Evolutionary conservation across 306 rosid genomes (phyloP).

Genomic region (Pachyrhizus erosus): DNA sequence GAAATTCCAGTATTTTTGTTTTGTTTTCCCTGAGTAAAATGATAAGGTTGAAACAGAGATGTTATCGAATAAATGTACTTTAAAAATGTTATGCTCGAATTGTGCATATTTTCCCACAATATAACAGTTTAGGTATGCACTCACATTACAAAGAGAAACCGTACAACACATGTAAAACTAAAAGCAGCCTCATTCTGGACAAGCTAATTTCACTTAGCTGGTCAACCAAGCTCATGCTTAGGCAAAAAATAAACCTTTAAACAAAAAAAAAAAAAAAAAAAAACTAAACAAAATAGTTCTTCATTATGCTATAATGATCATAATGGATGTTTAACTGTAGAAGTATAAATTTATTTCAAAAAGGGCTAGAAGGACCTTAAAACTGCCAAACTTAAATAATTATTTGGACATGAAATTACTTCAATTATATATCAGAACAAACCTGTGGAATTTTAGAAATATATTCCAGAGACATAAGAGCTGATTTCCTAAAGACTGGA

Average conservation of each 20-base stretch:
- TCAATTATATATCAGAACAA: constrained; percentile 31
- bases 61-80: constrained; percentile 15
- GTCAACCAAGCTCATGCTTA: background rate
- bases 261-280: constrained; percentile 12
- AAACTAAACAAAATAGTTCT: constrained; percentile 1
- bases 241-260: background rate
- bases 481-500: constrained; percentile 74
- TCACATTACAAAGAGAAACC: constrained; percentile 22
- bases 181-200: background rate
- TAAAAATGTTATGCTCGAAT: constrained; percentile 23
- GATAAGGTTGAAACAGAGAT: constrained; percentile 34
- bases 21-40: constrained; percentile 71
- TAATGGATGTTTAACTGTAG: constrained; percentile 35
- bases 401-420: constrained; percentile 32
- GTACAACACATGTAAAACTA: background rate
- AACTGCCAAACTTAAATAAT: constrained; percentile 12
- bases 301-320: constrained; percentile 17
- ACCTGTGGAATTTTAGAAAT: constrained; percentile 95
- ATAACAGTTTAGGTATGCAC: background rate
- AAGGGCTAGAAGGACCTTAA: background rate
- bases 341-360: background rate
- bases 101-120: constrained; percentile 29
- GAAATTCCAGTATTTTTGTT: constrained; percentile 77
- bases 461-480: constrained; percentile 75
- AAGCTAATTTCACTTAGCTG: constrained; percentile 21